Base-by-base conservation (phyloP, 805 yeast genomes). In the Brettanomyces anomalus region DNA sequence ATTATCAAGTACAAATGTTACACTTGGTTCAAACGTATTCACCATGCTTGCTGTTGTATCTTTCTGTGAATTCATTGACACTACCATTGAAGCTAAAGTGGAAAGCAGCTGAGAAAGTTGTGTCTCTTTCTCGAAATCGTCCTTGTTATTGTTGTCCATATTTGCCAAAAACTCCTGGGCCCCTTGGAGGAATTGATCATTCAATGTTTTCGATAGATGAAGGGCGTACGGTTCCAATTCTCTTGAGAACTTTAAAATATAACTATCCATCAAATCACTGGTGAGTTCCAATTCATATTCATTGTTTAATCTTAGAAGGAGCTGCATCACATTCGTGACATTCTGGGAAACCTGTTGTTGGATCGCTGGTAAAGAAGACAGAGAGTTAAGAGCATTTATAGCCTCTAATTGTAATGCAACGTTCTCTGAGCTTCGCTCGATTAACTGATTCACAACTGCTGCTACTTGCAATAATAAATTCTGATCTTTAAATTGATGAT, bases 161-260 rank as follows among this genome's bases (percentile, higher is more conserved):
- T 67, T 73, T 32, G 69, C 71, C 13, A 76, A 64, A 28, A 85
- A 61, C 41, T 87, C 96, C 43, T 71, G 67, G 1, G 87, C 86
- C 24, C 85, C 57, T 45, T 73, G 70, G 54, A 85, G 55, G 55
- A 89, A 86, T 57, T 90, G 96, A 40, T 77, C 77, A 14, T 81
- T 80, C 52, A 83, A 65, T 55, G 79, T 74, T 3, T 58, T 56
- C 24, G 82, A 74, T 43, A 84, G 62, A 45, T 82, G 81, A n/a
- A 77, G 69, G 33, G 95, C 90, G 60, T 85, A 90, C 15, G 98
- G 97, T 47, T 88, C 89, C 47, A 90, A 69, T 61, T 89, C 93
- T 49, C 79, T 81, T 5, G 93, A 72, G 64, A 83, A 93, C 49
- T 76, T 78, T 51, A 87, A 93, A 14, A 90, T 97, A 54, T 93